These are phyloP conservation scores for Forsythia suspensa DNA, from an alignment of 257 asterid genomes.

Conservation along the genomic window DNA sequence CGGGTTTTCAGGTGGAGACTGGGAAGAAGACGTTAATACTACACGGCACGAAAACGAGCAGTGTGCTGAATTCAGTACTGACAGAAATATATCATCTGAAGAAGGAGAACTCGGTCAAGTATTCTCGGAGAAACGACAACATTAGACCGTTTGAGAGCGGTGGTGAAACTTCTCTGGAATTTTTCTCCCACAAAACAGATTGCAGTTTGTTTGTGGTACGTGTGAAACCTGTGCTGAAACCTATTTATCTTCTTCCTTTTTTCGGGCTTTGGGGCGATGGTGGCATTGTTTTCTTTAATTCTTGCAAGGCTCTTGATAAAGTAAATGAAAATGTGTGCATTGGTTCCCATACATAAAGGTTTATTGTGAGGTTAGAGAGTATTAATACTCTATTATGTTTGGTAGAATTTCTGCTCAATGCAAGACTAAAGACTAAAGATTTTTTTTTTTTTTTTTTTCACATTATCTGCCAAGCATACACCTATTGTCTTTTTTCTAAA, in stretches of 20 bases:
- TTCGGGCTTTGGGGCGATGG: background rate
- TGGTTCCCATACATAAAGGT: background rate
- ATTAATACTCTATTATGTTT: background rate
- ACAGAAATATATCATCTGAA: slow-evolving; percentile 82
- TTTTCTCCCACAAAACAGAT: slow-evolving; percentile 82
- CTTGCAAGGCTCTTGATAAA: background rate
- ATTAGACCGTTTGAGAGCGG: slow-evolving; percentile 65
- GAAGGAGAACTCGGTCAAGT: slow-evolving; percentile 67
- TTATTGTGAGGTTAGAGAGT: background rate
- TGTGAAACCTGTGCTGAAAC: background rate
- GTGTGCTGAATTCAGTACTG: slow-evolving; percentile 67
- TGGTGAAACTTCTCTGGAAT: slow-evolving; percentile 87
- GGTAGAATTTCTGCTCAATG: background rate
- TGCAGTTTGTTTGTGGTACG: slow-evolving; percentile 90
- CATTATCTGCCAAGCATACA: background rate
- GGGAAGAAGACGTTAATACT: slow-evolving; percentile 91
- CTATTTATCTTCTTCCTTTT: background rate
- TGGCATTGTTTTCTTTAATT: background rate
- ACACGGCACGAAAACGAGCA: slow-evolving; percentile 87
- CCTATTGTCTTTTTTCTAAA: too few species aligned
- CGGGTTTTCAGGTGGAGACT: slow-evolving; percentile 62
- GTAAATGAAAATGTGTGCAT: background rate
- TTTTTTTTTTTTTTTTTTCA: background rate
- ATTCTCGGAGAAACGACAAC: slow-evolving; percentile 50
- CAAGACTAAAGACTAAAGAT: too few species aligned